Evolutionary conservation across 345 rosid genomes (phyloP), one percentile per base, ranked within the genome.

Genomic region (Salix caprea): DNA sequence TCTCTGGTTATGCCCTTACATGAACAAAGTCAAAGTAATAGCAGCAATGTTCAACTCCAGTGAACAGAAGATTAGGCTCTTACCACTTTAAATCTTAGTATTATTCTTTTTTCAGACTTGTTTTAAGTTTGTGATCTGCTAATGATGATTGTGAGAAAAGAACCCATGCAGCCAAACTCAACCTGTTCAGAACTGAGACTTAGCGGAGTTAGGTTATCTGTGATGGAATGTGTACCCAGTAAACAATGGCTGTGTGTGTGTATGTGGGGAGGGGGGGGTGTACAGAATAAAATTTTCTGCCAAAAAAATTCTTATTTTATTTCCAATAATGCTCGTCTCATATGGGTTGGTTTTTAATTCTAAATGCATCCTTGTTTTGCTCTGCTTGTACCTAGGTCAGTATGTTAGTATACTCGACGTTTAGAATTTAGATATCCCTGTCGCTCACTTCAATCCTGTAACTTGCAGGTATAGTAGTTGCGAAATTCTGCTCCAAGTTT

Each of bases 401-500:
- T 64, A 16, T 44, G 46, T 40, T 61, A 30, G 42, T 37, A 12
- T 4, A 50, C 39, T 24, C 64, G 58, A 64, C 32, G 12, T 52
- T 61, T 60, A 23, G 44, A 4, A 34, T 4, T 0, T 34, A 34
- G 37, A 21, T 64, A 21, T 64, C 9, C 50, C 32, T 68, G 50
- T 30, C 8, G 16, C 64, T 80, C 37, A 67, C 50, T 21, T 23
- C 74, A 40, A 58, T 73, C 61, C 69, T 23, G 76, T 61, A 37
- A 75, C 82, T 83, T 83, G 48, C 87, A 94, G 98, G 98, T 67
- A 94, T 90, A 86, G 96, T 92, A 69, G 98, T 94, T 76, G 91
- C 97, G 40, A 94, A 94, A 81, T 94, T 94, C 81, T 94, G 97
- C 73, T 94, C 96, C 74, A 92, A 94, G 88, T 94, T 50, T 89